Conservation (phyloP, 768 basidiomycete species). For the Lyophyllum shimeji region DNA sequence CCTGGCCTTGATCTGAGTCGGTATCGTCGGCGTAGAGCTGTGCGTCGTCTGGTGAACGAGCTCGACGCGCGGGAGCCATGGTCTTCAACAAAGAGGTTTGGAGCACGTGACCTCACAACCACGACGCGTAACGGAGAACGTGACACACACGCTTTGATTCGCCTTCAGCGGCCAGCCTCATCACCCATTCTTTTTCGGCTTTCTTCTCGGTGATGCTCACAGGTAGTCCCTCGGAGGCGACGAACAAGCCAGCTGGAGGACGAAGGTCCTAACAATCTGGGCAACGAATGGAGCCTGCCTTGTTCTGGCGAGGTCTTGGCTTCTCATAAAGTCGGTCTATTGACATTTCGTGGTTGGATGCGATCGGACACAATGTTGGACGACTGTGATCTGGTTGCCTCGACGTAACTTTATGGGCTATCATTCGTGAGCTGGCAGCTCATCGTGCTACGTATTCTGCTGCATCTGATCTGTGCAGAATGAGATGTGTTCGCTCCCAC, state of each 20-base stretch:
- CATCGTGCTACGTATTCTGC: background rate
- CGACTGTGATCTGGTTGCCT: background rate
- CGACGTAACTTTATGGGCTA: background rate
- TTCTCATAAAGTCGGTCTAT: background rate
- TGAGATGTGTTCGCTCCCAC: background rate
- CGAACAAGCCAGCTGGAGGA: too few relatives aligned
- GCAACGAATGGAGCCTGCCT: too few relatives aligned
- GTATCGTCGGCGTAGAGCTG: conserved; percentile 37
- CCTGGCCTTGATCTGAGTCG: conserved; percentile 37
- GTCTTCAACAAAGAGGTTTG: conserved; percentile 39
- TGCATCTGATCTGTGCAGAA: background rate
- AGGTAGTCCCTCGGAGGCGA: too few relatives aligned
- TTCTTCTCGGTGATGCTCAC: too few relatives aligned
- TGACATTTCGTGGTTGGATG: background rate
- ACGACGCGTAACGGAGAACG: conserved; percentile 21
- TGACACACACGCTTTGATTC: conserved; percentile 6
- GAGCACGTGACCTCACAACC: conserved; percentile 34
- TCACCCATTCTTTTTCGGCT: too few relatives aligned
- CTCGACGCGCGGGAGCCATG: conserved; percentile 39
- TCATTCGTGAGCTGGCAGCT: background rate
- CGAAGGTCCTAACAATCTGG: too few relatives aligned
- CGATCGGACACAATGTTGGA: background rate
- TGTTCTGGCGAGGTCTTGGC: background rate
- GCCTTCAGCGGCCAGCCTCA: too few relatives aligned
- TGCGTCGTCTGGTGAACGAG: conserved; percentile 32